phyloP scores from a whole-genome alignment of 306 rosid genomes.

The Quercus bicolor region DNA sequence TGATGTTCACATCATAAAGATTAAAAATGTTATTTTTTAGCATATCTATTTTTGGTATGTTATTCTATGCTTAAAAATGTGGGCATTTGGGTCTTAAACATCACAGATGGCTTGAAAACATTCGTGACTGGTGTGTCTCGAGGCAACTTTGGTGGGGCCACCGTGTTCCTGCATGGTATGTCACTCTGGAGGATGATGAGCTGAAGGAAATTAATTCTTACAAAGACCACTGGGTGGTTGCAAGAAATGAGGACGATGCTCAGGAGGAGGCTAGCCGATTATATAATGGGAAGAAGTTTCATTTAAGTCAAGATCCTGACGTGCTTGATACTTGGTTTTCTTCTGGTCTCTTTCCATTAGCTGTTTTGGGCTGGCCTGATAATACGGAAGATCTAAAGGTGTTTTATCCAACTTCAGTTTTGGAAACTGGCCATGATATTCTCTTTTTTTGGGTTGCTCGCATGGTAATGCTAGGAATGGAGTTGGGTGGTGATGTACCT shows the following conservation, averaged over 20 bases:
- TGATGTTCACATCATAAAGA: not conserved
- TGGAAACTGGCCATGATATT: conserved; percentile 98
- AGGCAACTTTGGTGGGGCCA: conserved; percentile 99
- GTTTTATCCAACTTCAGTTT: conserved; percentile 90
- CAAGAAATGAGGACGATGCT: conserved; percentile 74
- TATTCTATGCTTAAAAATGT: not conserved
- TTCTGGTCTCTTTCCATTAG: conserved; percentile 84
- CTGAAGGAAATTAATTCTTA: conserved; percentile 67
- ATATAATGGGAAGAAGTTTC: conserved; percentile 64
- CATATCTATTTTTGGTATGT: not conserved
- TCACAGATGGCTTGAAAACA: conserved; percentile 91
- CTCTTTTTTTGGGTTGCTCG: conserved; percentile 98
- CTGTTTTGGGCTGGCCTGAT: conserved; percentile 97
- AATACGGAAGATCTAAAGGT: conserved; percentile 74
- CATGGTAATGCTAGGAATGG: conserved; percentile 88
- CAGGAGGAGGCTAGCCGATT: conserved; percentile 47
- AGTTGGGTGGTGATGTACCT: conserved; percentile 84
- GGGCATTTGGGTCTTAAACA: conserved; percentile 4
- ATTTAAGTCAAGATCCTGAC: conserved; percentile 72
- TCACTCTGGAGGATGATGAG: conserved; percentile 59
- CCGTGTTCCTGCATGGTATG: conserved; percentile 93
- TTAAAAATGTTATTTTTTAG: not conserved
- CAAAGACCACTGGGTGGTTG: conserved; percentile 80
- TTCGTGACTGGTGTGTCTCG: conserved; percentile 94
- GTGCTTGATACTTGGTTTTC: conserved; percentile 99